A percentile compares a stretch with the other conserved stretches of the same genome.
Evolutionary conservation across 2,329 filamentous ascomycete genomes (phyloP).

Genomic region (Diaporthe vaccinii): DNA sequence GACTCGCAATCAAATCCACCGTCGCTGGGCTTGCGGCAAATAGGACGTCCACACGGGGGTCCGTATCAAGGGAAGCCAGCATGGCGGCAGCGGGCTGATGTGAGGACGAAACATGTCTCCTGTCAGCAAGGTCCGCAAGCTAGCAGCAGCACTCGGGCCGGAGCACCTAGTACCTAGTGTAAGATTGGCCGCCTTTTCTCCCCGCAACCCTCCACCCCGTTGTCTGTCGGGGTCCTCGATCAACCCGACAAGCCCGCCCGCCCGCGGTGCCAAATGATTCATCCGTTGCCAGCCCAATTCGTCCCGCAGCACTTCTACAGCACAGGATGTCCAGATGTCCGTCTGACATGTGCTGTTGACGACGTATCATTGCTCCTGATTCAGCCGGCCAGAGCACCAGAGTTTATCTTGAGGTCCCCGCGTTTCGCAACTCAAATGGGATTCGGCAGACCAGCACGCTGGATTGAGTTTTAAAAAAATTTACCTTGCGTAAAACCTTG

Average conservation of each 20-base stretch:
- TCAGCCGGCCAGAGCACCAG: not conserved
- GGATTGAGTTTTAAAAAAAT: not conserved
- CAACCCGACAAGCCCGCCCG: constrained; percentile 40
- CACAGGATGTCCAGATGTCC: not conserved
- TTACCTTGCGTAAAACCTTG: not conserved
- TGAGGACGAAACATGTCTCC: not conserved
- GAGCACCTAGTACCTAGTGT: not conserved
- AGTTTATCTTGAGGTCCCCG: constrained; percentile 15
- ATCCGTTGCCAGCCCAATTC: not conserved
- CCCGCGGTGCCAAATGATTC: not conserved
- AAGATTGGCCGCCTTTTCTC: constrained; percentile 18
- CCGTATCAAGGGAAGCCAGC: not conserved
- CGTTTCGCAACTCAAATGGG: not conserved
- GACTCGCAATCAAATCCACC: not conserved
- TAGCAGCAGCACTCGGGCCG: constrained; percentile 25
- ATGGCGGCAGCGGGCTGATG: not conserved
- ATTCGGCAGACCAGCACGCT: not conserved
- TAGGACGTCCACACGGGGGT: not conserved
- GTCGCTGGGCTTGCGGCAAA: not conserved
- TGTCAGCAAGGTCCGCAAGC: constrained; percentile 18
- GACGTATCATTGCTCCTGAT: not conserved
- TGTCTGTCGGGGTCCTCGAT: constrained; percentile 41
- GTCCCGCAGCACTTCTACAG: not conserved
- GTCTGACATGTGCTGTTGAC: constrained; percentile 10
- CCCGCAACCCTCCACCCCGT: not conserved